These are phyloP conservation scores for Suillus clintonianus DNA, from an alignment of 768 basidiomycete genomes.

Conservation along the genomic window DNA sequence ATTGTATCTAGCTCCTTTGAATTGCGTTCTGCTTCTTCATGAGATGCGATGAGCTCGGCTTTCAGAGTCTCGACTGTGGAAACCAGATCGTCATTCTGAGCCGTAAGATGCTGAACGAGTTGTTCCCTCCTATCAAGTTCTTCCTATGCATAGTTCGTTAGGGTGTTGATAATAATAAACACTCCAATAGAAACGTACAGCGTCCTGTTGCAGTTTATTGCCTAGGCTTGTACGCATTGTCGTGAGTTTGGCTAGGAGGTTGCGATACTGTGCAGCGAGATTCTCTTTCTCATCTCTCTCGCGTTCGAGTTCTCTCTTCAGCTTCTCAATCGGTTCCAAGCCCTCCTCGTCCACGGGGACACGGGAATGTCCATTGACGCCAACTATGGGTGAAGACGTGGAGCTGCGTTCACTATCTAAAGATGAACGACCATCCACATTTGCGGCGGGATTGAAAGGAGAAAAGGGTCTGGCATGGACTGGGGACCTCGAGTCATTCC, in stretches of 20 bases:
- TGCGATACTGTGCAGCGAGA: slow-evolving; percentile 83
- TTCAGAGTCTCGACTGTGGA: slow-evolving; percentile 78
- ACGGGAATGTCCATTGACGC: slow-evolving; percentile 37
- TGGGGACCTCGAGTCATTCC: slow-evolving; percentile 21
- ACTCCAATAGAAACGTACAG: slow-evolving; percentile 55
- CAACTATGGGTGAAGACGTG: slow-evolving; percentile 28
- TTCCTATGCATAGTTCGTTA: slow-evolving; percentile 62
- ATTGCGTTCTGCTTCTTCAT: slow-evolving; percentile 72
- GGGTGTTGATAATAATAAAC: not conserved
- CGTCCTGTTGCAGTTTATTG: slow-evolving; percentile 94
- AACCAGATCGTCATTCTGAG: slow-evolving; percentile 74
- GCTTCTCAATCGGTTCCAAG: slow-evolving; percentile 53
- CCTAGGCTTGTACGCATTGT: slow-evolving; percentile 92
- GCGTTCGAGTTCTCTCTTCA: slow-evolving; percentile 75
- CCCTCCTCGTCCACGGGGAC: slow-evolving; percentile 37
- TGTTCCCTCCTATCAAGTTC: slow-evolving; percentile 94
- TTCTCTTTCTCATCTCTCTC: slow-evolving; percentile 86
- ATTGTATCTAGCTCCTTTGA: slow-evolving; percentile 69
- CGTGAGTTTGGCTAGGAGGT: slow-evolving; percentile 84
- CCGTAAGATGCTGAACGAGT: slow-evolving; percentile 74
- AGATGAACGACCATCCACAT: slow-evolving; percentile 40
- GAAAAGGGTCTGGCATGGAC: slow-evolving; percentile 31
- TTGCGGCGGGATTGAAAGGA: slow-evolving; percentile 16
- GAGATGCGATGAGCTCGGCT: slow-evolving; percentile 73
- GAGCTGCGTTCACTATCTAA: slow-evolving; percentile 48